phyloP scores from a whole-genome alignment of 1,284 basidiomycete genomes.

The Ganoderma boninense region DNA sequence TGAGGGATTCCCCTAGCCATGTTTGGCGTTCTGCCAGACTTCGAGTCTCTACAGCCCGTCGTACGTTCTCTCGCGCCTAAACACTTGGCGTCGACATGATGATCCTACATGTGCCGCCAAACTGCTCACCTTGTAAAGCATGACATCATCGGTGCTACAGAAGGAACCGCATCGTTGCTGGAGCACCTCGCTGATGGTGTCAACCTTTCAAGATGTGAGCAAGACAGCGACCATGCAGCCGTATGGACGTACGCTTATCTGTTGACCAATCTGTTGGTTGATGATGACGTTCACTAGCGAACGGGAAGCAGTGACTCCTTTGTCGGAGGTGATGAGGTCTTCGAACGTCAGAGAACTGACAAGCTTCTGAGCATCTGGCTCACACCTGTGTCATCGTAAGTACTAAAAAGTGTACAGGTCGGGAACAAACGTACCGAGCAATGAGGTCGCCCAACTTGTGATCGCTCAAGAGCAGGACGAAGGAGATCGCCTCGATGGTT shows the following conservation, averaged over 20 bases:
- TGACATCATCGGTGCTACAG: constrained; percentile 98
- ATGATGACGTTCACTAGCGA: constrained; percentile 96
- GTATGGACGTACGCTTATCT: constrained; percentile 81
- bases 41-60: constrained; percentile 87
- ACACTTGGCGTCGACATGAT: background rate
- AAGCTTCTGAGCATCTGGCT: constrained; percentile 70
- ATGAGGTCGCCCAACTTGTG: constrained; percentile 91
- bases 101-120: background rate
- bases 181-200: constrained; percentile 94
- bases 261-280: constrained; percentile 96
- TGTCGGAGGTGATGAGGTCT: constrained; percentile 83
- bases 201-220: constrained; percentile 66
- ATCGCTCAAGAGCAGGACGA: constrained; percentile 91
- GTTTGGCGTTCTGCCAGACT: constrained; percentile 78
- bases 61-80: constrained; percentile 94
- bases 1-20: constrained; percentile 83
- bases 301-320: constrained; percentile 85
- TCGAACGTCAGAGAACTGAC: constrained; percentile 82
- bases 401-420: constrained; percentile 7
- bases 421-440: constrained; percentile 63
- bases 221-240: background rate
- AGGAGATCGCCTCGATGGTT: constrained; percentile 92
- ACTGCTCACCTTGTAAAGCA: constrained; percentile 88
- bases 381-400: constrained; percentile 58
- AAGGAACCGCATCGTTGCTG: constrained; percentile 97